These are phyloP conservation scores for Suillus brevipes DNA, from an alignment of 768 basidiomycete species.

Conservation along the genomic window DNA sequence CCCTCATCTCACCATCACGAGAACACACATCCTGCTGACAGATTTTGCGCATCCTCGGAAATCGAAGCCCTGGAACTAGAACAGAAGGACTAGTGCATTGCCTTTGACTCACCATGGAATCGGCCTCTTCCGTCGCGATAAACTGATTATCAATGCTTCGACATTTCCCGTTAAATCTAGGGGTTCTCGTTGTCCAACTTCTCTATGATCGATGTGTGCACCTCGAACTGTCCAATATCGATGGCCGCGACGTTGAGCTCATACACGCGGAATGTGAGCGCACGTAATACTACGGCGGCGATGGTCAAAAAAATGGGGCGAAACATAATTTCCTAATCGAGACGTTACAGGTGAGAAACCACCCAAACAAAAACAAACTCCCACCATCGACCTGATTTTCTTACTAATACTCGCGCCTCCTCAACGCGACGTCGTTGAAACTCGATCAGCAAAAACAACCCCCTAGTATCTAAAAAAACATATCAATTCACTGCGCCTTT, in stretches of 20 bases:
- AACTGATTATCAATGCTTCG: neutral
- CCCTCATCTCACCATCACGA: neutral
- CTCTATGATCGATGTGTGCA: neutral
- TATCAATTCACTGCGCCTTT: neutral
- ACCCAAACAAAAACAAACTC: conserved; percentile 27
- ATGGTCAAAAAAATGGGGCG: neutral
- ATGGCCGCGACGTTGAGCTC: neutral
- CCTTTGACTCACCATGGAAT: neutral
- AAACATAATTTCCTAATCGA: neutral
- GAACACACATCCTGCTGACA: neutral
- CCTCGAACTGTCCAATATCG: neutral
- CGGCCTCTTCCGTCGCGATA: conserved; percentile 1
- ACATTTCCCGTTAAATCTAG: neutral
- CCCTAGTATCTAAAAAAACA: conserved; percentile 1
- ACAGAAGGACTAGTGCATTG: neutral
- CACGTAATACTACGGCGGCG: neutral
- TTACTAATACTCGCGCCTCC: conserved; percentile 39
- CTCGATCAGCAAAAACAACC: conserved; percentile 24
- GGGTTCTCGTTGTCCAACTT: neutral
- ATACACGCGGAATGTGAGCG: conserved; percentile 3
- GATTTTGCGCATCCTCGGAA: neutral
- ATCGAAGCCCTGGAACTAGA: neutral
- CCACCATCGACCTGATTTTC: conserved; percentile 24
- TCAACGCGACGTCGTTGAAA: conserved; percentile 28
- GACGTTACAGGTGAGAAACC: neutral